Conservation (phyloP, 495 filamentous ascomycete species). For the Daldinia bambusicola region DNA sequence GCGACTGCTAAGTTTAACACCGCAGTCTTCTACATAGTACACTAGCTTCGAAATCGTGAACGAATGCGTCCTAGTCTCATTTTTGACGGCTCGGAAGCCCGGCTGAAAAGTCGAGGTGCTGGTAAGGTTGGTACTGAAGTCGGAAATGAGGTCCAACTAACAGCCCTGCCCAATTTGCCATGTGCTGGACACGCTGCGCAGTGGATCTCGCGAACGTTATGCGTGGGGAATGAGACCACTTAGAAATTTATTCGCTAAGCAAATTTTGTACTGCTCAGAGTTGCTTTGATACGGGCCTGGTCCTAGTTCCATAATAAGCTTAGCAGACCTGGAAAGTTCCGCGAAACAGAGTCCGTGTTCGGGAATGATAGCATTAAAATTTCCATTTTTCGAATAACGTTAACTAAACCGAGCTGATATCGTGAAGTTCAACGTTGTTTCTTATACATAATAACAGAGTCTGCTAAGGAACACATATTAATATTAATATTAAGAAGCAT, state of each 20-base stretch:
- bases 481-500: too few relatives aligned
- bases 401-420: not conserved
- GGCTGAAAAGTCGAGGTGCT: constrained; percentile 7
- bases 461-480: too few relatives aligned
- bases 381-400: not conserved
- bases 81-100: constrained; percentile 19
- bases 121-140: constrained; percentile 30
- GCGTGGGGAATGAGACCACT: constrained; percentile 43
- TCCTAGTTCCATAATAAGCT: constrained; percentile 10
- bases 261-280: constrained; percentile 24
- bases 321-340: constrained; percentile 10
- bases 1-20: not conserved
- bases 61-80: constrained; percentile 21
- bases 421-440: too few relatives aligned
- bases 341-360: not conserved
- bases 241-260: constrained; percentile 10
- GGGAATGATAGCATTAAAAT: not conserved
- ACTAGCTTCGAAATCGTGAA: constrained; percentile 20
- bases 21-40: too few relatives aligned
- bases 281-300: constrained; percentile 21
- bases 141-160: constrained; percentile 39
- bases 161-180: constrained; percentile 40
- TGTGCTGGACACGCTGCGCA: constrained; percentile 26
- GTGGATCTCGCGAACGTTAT: constrained; percentile 31
- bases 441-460: too few relatives aligned